phyloP scores from a whole-genome alignment of 768 basidiomycete genomes.

The Coprinopsis marcescibilis region DNA sequence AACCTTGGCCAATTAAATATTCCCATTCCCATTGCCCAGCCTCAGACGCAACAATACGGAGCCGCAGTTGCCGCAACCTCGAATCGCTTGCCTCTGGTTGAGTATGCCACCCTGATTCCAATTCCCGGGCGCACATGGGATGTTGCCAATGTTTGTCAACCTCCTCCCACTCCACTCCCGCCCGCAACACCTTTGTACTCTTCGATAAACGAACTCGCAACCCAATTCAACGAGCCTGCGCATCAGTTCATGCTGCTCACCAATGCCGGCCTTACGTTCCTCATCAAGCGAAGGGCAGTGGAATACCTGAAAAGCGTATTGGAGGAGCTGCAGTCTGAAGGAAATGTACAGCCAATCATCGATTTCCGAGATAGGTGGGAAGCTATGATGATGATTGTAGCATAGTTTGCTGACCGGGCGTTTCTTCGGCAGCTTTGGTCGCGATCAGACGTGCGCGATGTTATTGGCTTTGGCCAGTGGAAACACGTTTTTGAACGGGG shows the following conservation, averaged over 20 bases:
- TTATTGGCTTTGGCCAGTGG: conserved; percentile 80
- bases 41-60: conserved; percentile 31
- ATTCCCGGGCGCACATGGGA: conserved; percentile 85
- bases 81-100: conserved; percentile 59
- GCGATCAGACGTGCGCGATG: conserved; percentile 92
- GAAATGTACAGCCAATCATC: conserved; percentile 70
- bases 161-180: conserved; percentile 20
- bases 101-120: conserved; percentile 70
- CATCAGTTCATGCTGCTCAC: conserved; percentile 84
- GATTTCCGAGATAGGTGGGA: conserved; percentile 76
- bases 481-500: conserved; percentile 69
- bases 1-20: conserved; percentile 59
- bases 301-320: conserved; percentile 81
- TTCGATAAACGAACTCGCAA: conserved; percentile 73
- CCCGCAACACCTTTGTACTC: conserved; percentile 45
- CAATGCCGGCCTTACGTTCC: conserved; percentile 77
- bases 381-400: not conserved
- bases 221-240: conserved; percentile 70
- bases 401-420: conserved; percentile 7
- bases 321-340: conserved; percentile 75
- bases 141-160: conserved; percentile 52
- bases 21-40: conserved; percentile 37
- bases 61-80: conserved; percentile 27
- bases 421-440: conserved; percentile 61
- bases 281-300: conserved; percentile 75